These are phyloP conservation scores for Phascolomyces articulosus DNA, from an alignment of 371 early-diverging fungal genomes.

Conservation along the genomic window DNA sequence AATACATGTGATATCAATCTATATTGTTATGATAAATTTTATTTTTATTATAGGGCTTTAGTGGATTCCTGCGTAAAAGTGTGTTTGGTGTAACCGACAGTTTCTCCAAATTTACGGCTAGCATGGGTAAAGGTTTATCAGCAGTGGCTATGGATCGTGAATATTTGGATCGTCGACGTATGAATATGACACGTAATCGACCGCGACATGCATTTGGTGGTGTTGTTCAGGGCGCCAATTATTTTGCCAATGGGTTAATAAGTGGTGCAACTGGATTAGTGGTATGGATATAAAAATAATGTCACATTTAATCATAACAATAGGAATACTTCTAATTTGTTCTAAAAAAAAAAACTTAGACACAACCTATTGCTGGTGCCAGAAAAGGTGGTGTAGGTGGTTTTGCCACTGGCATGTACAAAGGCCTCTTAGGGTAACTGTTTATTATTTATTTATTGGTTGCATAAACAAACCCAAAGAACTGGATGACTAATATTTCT, in stretches of 20 bases:
- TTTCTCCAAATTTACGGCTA: slow-evolving; percentile 93
- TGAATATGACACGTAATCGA: slow-evolving; percentile 82
- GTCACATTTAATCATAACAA: too few species aligned
- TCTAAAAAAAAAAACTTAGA: slow-evolving; percentile 30
- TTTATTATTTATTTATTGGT: neutral
- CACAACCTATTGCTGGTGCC: slow-evolving; percentile 94
- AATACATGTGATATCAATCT: neutral
- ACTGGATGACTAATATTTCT: too few species aligned
- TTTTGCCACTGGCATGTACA: slow-evolving; percentile 96
- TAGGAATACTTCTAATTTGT: neutral
- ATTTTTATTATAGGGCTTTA: slow-evolving; percentile 74
- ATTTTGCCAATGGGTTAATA: slow-evolving; percentile 81
- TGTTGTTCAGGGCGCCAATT: slow-evolving; percentile 88
- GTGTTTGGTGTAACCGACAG: slow-evolving; percentile 97
- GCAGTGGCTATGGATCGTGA: slow-evolving; percentile 94
- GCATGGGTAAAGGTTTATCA: slow-evolving; percentile 95
- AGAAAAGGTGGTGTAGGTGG: slow-evolving; percentile 91
- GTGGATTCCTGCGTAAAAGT: slow-evolving; percentile 92
- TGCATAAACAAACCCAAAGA: too few species aligned
- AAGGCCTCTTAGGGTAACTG: slow-evolving; percentile 88
- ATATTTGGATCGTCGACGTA: slow-evolving; percentile 85
- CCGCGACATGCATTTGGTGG: slow-evolving; percentile 95
- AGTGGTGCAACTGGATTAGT: slow-evolving; percentile 89
- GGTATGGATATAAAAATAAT: slow-evolving; percentile 28
- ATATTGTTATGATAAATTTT: neutral